Evolutionary conservation across 2,329 filamentous ascomycete species (phyloP), one percentile per base, ranked within the genome.

Genomic region (Metarhizium rileyi): DNA sequence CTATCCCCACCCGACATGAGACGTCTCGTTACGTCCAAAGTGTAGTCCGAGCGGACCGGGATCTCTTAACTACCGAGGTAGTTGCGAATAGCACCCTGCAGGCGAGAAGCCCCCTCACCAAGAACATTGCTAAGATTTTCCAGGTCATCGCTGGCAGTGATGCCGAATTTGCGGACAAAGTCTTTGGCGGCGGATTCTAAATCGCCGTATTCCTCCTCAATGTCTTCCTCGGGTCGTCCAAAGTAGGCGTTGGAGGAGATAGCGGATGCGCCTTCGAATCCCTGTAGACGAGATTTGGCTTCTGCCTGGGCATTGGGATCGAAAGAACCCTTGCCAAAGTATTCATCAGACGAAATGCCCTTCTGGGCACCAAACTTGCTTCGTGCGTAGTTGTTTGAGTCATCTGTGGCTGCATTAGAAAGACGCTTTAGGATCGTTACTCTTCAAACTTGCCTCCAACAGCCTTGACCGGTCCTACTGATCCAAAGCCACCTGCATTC

Each of bases 191-290:
- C 90, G n/a, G 74, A 78, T 70, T 98, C 93, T 52, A 98, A 73
- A 61, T 96, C 90, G 44, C 90, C 90, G 57, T 95, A 96, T 41
- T 88, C 88, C 54, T 90, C 87, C 50, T 74, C 74, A 28, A 78
- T 71, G 58, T 94, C 87, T 23, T 90, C 86, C 63, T 98, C 93
- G 2, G 89, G 85, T 47, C 91, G 86, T 53, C 93, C 93, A 67
- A 98, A 98, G 76, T 97, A 98, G 49, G 89, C 89, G 67, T 97
- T 98, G 51, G 88, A 95, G 6, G 90, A 96, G 67, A 98, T 98
- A 56, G 90, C 74, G 1, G 83, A 84, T 10, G 93, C 90, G 42
- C 93, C 90, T 69, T 97, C 91, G 63, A 98, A 98, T 44, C 90
- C 87, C 71, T 89, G 84, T 48, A 98, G 78, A 38, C 93, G 82